Evolutionary conservation across 345 rosid genomes (phyloP).

Genomic region (Excoecaria cochinchinensis): DNA sequence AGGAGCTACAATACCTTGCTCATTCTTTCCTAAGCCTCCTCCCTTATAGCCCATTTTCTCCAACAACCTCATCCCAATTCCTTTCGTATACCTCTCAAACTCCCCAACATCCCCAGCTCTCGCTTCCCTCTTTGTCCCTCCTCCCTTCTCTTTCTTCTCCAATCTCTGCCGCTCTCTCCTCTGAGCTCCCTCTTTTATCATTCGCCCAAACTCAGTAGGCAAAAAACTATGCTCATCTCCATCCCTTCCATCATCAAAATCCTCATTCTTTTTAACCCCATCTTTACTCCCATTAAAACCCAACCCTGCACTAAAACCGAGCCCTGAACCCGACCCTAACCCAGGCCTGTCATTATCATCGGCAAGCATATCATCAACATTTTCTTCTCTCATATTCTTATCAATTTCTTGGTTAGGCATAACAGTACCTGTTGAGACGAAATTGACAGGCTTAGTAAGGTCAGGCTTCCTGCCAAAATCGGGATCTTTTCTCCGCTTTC

Average conservation of each 20-base stretch:
- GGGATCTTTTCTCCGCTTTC: slow-evolving; percentile 52
- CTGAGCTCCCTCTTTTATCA: slow-evolving; percentile 67
- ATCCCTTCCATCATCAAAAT: slow-evolving; percentile 18
- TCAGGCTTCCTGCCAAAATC: slow-evolving; percentile 53
- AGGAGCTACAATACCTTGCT: slow-evolving; percentile 84
- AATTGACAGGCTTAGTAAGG: slow-evolving; percentile 74
- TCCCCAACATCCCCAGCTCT: slow-evolving; percentile 50
- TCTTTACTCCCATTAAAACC: slow-evolving; percentile 18
- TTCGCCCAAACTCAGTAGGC: slow-evolving; percentile 67
- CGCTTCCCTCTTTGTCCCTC: slow-evolving; percentile 41
- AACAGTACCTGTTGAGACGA: slow-evolving; percentile 70
- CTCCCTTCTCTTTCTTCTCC: slow-evolving; percentile 59
- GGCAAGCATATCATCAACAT: slow-evolving; percentile 27
- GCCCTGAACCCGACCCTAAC: slow-evolving; percentile 33
- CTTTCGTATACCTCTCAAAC: slow-evolving; percentile 79
- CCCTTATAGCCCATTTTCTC: slow-evolving; percentile 94
- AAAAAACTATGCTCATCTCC: slow-evolving; percentile 46
- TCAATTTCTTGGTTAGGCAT: slow-evolving; percentile 71
- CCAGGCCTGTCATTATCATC: slow-evolving; percentile 49
- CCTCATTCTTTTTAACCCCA: slow-evolving; percentile 20
- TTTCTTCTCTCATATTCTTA: slow-evolving; percentile 47
- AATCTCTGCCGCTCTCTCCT: slow-evolving; percentile 58
- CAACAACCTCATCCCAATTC: slow-evolving; percentile 75
- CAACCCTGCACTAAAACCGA: slow-evolving; percentile 20
- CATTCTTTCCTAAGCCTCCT: slow-evolving; percentile 82